Percentiles rank a stretch among this genome's conserved stretches.
Evolutionary conservation across 768 basidiomycete genomes (phyloP).

Genomic region (Daedalea quercina): DNA sequence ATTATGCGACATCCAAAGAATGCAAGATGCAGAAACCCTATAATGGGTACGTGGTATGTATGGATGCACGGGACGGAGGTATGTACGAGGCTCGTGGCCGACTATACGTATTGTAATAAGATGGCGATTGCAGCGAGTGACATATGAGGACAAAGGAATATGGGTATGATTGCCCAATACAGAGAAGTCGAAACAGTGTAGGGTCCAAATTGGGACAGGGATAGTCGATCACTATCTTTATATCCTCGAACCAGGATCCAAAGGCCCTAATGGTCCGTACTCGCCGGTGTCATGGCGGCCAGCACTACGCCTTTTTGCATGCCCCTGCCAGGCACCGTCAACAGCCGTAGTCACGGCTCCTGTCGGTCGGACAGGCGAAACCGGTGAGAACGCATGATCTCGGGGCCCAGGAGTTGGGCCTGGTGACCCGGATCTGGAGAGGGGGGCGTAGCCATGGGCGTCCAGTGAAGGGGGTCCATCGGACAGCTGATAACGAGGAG

Average conservation of each 20-base stretch:
- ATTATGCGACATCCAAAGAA: too few species aligned
- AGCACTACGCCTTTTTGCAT: conserved; percentile 34
- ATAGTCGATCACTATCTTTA: conserved; percentile 1
- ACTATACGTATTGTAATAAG: too few species aligned
- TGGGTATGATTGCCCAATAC: too few species aligned
- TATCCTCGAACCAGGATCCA: conserved; percentile 27
- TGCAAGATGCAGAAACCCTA: too few species aligned
- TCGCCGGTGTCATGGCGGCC: conserved; percentile 27
- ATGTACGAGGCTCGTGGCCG: too few species aligned
- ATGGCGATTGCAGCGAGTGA: too few species aligned
- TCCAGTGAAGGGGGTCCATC: conserved; percentile 29
- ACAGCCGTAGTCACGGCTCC: conserved; percentile 30
- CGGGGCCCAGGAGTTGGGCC: conserved; percentile 8
- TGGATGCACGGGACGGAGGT: too few species aligned
- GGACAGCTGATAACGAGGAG: conserved; percentile 56
- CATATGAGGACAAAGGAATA: too few species aligned
- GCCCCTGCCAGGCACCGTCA: conserved; percentile 30
- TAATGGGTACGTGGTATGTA: too few species aligned
- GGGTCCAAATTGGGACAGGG: too few species aligned
- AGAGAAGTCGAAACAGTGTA: too few species aligned
- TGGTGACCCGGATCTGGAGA: conserved; percentile 46
- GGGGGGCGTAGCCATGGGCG: conserved; percentile 50
- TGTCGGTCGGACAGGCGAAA: conserved; percentile 26
- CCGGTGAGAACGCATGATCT: conserved; percentile 21
- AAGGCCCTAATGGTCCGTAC: conserved; percentile 44